phyloP scores from a whole-genome alignment of 208 protist genomes.

The Leishmania tropica region DNA sequence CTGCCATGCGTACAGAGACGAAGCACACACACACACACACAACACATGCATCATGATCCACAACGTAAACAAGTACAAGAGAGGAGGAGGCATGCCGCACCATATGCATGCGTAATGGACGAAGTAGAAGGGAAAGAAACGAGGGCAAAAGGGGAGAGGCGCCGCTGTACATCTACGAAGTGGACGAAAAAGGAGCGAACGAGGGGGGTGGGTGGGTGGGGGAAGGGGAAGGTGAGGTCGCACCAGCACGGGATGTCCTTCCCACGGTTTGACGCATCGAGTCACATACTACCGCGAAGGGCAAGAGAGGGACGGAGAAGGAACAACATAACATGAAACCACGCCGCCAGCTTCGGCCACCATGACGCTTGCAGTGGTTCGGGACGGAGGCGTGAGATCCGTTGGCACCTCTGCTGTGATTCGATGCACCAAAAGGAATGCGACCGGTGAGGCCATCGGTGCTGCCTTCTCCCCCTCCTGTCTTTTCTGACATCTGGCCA shows the following conservation, averaged over 20 bases:
- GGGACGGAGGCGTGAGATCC: neutral
- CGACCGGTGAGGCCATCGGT: neutral
- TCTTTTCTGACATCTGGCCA: neutral
- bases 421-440: neutral
- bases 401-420: neutral
- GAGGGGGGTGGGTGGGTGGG: neutral
- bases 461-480: neutral
- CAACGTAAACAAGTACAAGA: slow-evolving; percentile 2
- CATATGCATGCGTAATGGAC: neutral
- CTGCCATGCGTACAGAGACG: neutral
- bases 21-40: neutral
- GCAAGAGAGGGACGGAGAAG: slow-evolving; percentile 8
- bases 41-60: neutral
- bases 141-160: neutral
- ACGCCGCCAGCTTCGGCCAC: neutral
- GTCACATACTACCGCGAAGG: neutral
- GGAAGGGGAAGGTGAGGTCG: neutral
- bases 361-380: neutral
- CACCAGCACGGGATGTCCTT: neutral
- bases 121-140: neutral
- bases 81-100: neutral
- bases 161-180: slow-evolving; percentile 8
- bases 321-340: neutral
- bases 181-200: neutral
- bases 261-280: neutral